Conservation (phyloP, 495 filamentous ascomycete species). For the Tuber borchii region DNA sequence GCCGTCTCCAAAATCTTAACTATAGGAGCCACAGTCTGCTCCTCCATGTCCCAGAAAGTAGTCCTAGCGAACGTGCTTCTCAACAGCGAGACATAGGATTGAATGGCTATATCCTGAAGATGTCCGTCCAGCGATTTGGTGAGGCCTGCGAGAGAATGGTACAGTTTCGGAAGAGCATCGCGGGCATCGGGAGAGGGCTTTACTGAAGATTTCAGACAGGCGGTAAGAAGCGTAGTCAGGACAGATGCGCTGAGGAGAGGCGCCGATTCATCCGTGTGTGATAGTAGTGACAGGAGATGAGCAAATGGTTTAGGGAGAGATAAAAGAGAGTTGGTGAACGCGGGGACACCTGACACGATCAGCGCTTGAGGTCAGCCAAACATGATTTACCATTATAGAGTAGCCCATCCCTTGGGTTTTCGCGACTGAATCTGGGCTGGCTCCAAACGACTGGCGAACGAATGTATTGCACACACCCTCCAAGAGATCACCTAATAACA, state of each 20-base stretch:
- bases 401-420: not conserved
- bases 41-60: conserved; percentile 80
- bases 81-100: conserved; percentile 81
- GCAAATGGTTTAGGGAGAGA: conserved; percentile 76
- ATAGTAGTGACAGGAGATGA: conserved; percentile 73
- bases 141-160: conserved; percentile 74
- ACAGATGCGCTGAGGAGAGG: conserved; percentile 85
- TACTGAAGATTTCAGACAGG: conserved; percentile 54
- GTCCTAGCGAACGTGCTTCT: conserved; percentile 66
- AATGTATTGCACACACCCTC: conserved; percentile 53
- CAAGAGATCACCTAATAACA: conserved; percentile 79
- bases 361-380: conserved; percentile 24
- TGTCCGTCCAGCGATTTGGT: conserved; percentile 77
- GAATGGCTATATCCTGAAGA: conserved; percentile 90
- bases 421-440: not conserved
- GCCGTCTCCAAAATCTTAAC: conserved; percentile 76
- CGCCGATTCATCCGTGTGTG: conserved; percentile 74
- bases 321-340: conserved; percentile 66
- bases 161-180: conserved; percentile 77
- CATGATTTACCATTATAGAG: conserved; percentile 6
- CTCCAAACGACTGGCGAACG: not conserved
- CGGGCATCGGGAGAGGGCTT: conserved; percentile 53
- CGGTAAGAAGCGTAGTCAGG: conserved; percentile 71
- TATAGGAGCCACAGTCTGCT: conserved; percentile 74
- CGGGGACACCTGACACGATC: conserved; percentile 60